Evolutionary conservation across 768 basidiomycete genomes (phyloP).

Genomic region (Termitomyces sp.): DNA sequence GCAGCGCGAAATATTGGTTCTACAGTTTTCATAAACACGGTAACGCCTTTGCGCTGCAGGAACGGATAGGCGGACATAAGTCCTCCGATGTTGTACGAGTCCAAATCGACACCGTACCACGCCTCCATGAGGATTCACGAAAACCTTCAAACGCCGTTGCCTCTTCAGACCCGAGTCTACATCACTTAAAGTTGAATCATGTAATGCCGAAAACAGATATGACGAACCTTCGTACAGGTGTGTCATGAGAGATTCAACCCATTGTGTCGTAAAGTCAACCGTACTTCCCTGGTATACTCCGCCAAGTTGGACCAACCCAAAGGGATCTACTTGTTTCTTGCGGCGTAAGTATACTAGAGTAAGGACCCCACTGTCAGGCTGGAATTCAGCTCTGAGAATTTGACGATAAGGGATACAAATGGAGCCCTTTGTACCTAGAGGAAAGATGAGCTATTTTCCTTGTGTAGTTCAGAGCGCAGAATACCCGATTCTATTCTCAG

Average conservation of each 20-base stretch:
- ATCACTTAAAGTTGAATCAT: not conserved
- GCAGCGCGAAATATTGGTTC: conserved; percentile 73
- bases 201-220: not conserved
- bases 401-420: conserved; percentile 37
- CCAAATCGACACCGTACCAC: conserved; percentile 40
- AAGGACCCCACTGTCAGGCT: conserved; percentile 27
- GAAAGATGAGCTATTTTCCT: not conserved
- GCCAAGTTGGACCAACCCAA: conserved; percentile 36
- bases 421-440: conserved; percentile 14
- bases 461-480: not conserved
- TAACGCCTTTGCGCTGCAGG: conserved; percentile 54
- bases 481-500: conserved; percentile 15
- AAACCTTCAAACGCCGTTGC: conserved; percentile 52
- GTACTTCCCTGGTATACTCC: conserved; percentile 36
- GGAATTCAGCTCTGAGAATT: conserved; percentile 48
- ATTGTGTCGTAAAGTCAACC: conserved; percentile 33
- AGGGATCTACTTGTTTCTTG: conserved; percentile 32
- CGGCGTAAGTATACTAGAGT: conserved; percentile 49
- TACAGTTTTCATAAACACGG: conserved; percentile 50
- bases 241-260: conserved; percentile 51
- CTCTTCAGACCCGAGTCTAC: conserved; percentile 47
- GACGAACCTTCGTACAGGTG: conserved; percentile 58
- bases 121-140: conserved; percentile 83
- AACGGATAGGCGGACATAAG: not conserved
- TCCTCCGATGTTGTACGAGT: not conserved